Conservation (phyloP, 176 grass and related monocot species). For the Microstegium vimineum region DNA sequence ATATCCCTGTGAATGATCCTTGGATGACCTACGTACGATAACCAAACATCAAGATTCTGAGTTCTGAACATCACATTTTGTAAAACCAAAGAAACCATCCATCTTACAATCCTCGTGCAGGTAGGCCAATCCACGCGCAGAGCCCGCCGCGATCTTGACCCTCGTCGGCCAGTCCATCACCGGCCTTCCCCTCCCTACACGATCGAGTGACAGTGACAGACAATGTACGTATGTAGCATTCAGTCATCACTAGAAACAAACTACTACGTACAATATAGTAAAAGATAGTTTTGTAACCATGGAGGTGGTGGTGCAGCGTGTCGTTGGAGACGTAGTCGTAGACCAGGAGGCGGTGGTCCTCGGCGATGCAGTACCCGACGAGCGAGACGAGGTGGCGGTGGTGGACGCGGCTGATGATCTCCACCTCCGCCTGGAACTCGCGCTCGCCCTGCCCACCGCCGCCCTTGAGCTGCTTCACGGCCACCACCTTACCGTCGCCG, state of each 20-base stretch:
- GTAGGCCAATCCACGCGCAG: conserved; percentile 73
- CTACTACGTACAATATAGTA: neutral
- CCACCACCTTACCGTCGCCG: conserved; percentile 60
- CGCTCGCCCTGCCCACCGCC: conserved; percentile 91
- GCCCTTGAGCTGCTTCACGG: conserved; percentile 89
- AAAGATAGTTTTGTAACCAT: conserved; percentile 41
- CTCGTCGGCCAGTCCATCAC: conserved; percentile 77
- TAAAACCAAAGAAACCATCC: neutral
- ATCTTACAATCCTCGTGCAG: conserved; percentile 91
- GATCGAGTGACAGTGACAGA: neutral
- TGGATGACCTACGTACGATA: conserved; percentile 62
- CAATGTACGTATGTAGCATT: neutral
- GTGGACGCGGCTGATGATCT: conserved; percentile 92
- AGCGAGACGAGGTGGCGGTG: conserved; percentile 89
- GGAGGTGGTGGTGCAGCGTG: conserved; percentile 87
- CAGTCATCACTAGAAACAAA: neutral
- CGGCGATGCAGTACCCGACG: conserved; percentile 79
- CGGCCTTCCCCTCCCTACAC: conserved; percentile 49
- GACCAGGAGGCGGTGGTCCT: conserved; percentile 77
- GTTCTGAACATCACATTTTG: neutral
- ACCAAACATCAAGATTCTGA: neutral
- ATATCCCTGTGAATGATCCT: conserved; percentile 98
- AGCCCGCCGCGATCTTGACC: conserved; percentile 81
- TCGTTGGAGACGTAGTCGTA: conserved; percentile 85
- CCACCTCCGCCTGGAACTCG: conserved; percentile 95